These are phyloP conservation scores for Lactarius vividus DNA, from an alignment of 768 basidiomycete genomes.

Conservation along the genomic window DNA sequence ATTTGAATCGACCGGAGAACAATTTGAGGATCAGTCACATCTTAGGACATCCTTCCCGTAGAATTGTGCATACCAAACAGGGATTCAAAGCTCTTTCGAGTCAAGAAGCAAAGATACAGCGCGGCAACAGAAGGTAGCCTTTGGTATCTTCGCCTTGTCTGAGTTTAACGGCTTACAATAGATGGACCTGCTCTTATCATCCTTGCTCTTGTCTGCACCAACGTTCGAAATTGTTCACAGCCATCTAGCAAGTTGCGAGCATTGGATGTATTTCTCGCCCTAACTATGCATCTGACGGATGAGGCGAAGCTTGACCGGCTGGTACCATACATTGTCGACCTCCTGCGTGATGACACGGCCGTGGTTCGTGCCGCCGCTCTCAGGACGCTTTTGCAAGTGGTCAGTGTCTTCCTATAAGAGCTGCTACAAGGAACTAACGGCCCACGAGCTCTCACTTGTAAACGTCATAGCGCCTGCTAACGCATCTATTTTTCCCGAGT, in stretches of 20 bases:
- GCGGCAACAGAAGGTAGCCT: constrained; percentile 63
- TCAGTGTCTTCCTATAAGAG: constrained; percentile 40
- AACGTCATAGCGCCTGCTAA: constrained; percentile 65
- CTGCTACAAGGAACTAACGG: not conserved
- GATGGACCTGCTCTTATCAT: constrained; percentile 90
- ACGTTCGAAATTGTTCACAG: constrained; percentile 81
- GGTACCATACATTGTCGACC: constrained; percentile 86
- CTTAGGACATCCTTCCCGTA: constrained; percentile 74
- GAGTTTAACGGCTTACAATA: constrained; percentile 38
- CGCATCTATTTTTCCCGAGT: constrained; percentile 85
- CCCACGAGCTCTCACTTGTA: constrained; percentile 51
- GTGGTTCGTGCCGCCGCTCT: constrained; percentile 78
- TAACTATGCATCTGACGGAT: constrained; percentile 81
- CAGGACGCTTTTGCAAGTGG: constrained; percentile 78
- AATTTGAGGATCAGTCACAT: not conserved
- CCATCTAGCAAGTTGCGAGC: constrained; percentile 85
- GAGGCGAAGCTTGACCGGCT: constrained; percentile 94
- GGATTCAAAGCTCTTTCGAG: constrained; percentile 48
- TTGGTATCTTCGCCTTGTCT: not conserved
- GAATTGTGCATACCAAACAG: constrained; percentile 67
- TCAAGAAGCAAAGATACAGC: constrained; percentile 36
- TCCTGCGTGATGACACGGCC: constrained; percentile 82
- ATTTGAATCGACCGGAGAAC: not conserved
- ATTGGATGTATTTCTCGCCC: constrained; percentile 81
- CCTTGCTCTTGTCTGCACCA: constrained; percentile 81